Evolutionary conservation across 176 grass and related monocot genomes (phyloP).

Genomic region (Bothriochloa decipiens): DNA sequence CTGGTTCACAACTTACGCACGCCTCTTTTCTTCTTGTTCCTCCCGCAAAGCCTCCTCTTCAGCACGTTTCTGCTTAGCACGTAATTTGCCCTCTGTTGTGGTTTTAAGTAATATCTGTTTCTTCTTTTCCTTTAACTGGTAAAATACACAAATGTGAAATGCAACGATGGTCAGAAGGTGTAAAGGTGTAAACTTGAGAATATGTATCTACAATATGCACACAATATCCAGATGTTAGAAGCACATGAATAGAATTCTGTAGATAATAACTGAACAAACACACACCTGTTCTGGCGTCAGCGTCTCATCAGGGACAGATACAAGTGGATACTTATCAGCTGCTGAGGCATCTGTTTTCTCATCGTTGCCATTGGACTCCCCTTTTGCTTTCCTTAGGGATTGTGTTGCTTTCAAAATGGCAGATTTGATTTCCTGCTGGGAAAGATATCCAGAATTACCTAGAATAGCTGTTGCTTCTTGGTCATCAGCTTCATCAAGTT

Average conservation of each 20-base stretch:
- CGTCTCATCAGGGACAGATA: constrained; percentile 77
- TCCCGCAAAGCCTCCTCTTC: constrained; percentile 89
- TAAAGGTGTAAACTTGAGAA: background rate
- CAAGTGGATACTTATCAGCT: constrained; percentile 86
- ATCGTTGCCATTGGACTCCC: constrained; percentile 69
- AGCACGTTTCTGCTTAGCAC: constrained; percentile 73
- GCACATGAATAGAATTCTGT: constrained; percentile 31
- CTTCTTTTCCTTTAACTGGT: constrained; percentile 96
- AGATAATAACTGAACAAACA: constrained; percentile 32
- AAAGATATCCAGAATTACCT: constrained; percentile 61
- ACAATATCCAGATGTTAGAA: constrained; percentile 12
- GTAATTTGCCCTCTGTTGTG: constrained; percentile 83
- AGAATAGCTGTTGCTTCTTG: constrained; percentile 65
- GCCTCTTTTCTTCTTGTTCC: constrained; percentile 85
- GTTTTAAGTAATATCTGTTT: constrained; percentile 91
- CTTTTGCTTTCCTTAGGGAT: constrained; percentile 88
- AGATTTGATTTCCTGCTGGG: constrained; percentile 91
- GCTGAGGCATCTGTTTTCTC: constrained; percentile 65
- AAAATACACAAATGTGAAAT: constrained; percentile 34
- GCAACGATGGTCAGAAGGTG: constrained; percentile 20
- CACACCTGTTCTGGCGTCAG: constrained; percentile 85
- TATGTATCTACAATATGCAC: constrained; percentile 16
- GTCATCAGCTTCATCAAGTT: constrained; percentile 80
- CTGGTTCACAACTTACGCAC: constrained; percentile 59
- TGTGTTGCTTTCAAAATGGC: constrained; percentile 65